A percentile compares a stretch with the other conserved stretches of the same genome.
These are phyloP conservation scores for Zychaea mexicana DNA, from an alignment of 371 early-diverging fungal genomes.

Conservation along the genomic window DNA sequence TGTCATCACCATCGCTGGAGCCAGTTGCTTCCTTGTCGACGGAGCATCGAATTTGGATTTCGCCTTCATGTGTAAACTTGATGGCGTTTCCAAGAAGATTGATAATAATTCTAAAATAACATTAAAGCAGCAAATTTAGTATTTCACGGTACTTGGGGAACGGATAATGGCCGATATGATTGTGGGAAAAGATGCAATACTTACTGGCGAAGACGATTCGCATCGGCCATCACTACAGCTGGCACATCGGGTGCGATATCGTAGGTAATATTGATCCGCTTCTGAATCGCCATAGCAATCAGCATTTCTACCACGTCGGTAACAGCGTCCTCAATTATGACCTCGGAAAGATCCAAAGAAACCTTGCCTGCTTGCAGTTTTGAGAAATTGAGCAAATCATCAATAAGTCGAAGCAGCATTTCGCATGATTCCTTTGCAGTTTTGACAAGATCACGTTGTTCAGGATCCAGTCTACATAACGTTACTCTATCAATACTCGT, in stretches of 20 bases:
- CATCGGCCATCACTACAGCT: constrained; percentile 50
- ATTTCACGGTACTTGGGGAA: constrained; percentile 12
- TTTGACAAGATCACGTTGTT: constrained; percentile 61
- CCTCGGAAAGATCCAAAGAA: constrained; percentile 46
- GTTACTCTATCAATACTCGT: too few relatives aligned
- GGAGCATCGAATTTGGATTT: constrained; percentile 47
- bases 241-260: constrained; percentile 37
- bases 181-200: too few relatives aligned
- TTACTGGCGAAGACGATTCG: constrained; percentile 42
- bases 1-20: background rate
- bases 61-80: constrained; percentile 62
- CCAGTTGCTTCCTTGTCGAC: constrained; percentile 23
- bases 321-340: constrained; percentile 54
- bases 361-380: constrained; percentile 68
- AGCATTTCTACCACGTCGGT: constrained; percentile 59
- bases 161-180: too few relatives aligned
- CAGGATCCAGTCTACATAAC: constrained; percentile 32
- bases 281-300: constrained; percentile 55
- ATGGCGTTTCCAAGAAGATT: constrained; percentile 47
- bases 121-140: background rate
- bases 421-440: constrained; percentile 63
- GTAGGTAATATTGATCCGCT: constrained; percentile 52
- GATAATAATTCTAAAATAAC: constrained; percentile 28
- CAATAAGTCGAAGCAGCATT: constrained; percentile 62
- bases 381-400: constrained; percentile 66